phyloP scores from a whole-genome alignment of 768 basidiomycete species.

The Kwoniella botswanensis region DNA sequence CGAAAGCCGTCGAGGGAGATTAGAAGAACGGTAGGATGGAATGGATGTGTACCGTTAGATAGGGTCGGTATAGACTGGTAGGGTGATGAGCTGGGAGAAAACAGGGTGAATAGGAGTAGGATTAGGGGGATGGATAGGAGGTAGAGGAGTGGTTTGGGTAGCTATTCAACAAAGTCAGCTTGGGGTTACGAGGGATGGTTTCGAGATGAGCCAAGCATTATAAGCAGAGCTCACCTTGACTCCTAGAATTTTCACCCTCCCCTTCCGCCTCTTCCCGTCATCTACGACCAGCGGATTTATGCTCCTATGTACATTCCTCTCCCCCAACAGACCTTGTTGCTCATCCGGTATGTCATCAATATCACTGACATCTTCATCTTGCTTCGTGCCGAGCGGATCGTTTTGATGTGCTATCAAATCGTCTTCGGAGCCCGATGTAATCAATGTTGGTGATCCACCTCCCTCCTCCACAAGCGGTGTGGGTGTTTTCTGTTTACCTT shows the following conservation, averaged over 20 bases:
- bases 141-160: slow-evolving; percentile 29
- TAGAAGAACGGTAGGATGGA: slow-evolving; percentile 31
- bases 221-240: slow-evolving; percentile 6
- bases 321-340: slow-evolving; percentile 2
- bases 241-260: slow-evolving; percentile 14
- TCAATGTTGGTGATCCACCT: slow-evolving; percentile 9
- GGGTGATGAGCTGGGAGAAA: not conserved
- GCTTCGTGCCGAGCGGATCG: not conserved
- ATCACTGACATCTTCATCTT: not conserved
- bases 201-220: too few species aligned
- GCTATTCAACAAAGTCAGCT: slow-evolving; percentile 7
- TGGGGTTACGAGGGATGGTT: too few species aligned
- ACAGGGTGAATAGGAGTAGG: slow-evolving; percentile 14
- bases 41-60: slow-evolving; percentile 33
- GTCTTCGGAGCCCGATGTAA: slow-evolving; percentile 11
- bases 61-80: not conserved
- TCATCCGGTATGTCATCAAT: not conserved
- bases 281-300: not conserved
- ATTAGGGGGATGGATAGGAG: slow-evolving; percentile 24
- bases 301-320: not conserved
- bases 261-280: not conserved
- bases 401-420: slow-evolving; percentile 5
- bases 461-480: slow-evolving; percentile 10
- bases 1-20: slow-evolving; percentile 40
- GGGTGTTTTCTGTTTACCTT: slow-evolving; percentile 6